Base-by-base conservation (phyloP, 2,329 filamentous ascomycete species). In the Colletotrichum tofieldiae region DNA sequence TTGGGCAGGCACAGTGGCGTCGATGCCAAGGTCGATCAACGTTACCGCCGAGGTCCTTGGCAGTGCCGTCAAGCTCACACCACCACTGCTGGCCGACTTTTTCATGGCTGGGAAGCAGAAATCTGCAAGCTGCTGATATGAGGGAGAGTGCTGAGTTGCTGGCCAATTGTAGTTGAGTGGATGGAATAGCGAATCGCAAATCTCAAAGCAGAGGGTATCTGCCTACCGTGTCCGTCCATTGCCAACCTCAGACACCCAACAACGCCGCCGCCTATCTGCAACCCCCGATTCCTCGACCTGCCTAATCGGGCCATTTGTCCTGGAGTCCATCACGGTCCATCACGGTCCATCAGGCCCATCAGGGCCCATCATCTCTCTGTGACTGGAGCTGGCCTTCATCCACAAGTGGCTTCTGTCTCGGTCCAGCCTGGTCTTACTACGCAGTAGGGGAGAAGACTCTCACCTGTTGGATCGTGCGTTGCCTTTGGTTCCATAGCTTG, bases 11-110 rank as follows among this genome's bases (percentile, higher is more conserved):
- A n/a, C 32, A 43, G 61, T 65, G 72, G 69, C 72, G 65, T 18
- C 55, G 43, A 63, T 74, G 72, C 72, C 65, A 74, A 74, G 72
- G 45, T 72, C 65, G 72, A 73, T 73, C 72, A 74, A 66, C 59
- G 72, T 68, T 67, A 37, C 47, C 45, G 64, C 65, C 72, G 63
- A 73, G 58, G 37, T 20, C 35, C 68, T 72, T 55, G 69, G 67
- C 67, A n/a, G 54, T 55, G 35, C 52, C n/a, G 43, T n/a, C 45
- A 29, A 54, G 45, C 49, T 61, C 41, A 59, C 32, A 29, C 8
- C 32, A 29, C 8, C 60, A 52, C 35, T 62, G 41, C 29, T 47
- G 5, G 35, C 62, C 41, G 59, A 51, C 29, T 29, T 67, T 65
- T 23, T 56, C 39, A 29, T 29, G 14, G 20, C 18, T 14, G 29